Base-by-base conservation (phyloP, 1,139 yeast species). In the Meyerozyma athensensis region DNA sequence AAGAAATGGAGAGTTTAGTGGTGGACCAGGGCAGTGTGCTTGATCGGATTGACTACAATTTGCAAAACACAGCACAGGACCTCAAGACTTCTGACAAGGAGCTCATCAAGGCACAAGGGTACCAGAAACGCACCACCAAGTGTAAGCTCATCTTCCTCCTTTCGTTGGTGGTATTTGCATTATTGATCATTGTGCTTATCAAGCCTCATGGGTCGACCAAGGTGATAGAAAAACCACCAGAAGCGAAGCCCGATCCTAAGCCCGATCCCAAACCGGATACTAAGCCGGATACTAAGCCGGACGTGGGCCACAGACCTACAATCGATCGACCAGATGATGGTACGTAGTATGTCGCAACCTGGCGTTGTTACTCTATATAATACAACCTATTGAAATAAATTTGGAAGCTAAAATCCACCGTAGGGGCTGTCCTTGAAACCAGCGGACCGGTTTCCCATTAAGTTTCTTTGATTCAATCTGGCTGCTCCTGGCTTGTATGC, bases 11-110 rank as follows among this genome's bases (percentile, higher is more conserved):
- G 52, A 77, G 80, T 22, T 72, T 94, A 72, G 89, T 92, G 36
- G 86, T 92, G 41, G 97, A 94, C 54, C 98, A 92, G 60, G 98
- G 98, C 2, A 87, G 97, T 0, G 72, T 92, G 34, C 70, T 92
- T 42, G 98, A 92, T 59, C 68, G 97, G 47, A 90, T 92, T 40
- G 98, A 89, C 60, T 90, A 90, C 59, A 92, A 94, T 55, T 65
- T 94, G 42, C 85, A 84, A 43, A 81, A 79, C 44, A 84, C 96
- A 23, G 84, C 78, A 4, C 78, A 78, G 34, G 86, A 87, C 47
- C 75, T 92, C 43, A 78, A 81, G 50, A 74, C 71, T 26, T 94
- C 97, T 0, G 86, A 85, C 44, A 77, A 79, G 46, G 95, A 92
- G 59, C 67, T 92, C 41, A 66, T 76, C 17, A 72, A 78, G 48